phyloP scores from a whole-genome alignment of 1,284 basidiomycete species.

The Trichosporon asahii region DNA sequence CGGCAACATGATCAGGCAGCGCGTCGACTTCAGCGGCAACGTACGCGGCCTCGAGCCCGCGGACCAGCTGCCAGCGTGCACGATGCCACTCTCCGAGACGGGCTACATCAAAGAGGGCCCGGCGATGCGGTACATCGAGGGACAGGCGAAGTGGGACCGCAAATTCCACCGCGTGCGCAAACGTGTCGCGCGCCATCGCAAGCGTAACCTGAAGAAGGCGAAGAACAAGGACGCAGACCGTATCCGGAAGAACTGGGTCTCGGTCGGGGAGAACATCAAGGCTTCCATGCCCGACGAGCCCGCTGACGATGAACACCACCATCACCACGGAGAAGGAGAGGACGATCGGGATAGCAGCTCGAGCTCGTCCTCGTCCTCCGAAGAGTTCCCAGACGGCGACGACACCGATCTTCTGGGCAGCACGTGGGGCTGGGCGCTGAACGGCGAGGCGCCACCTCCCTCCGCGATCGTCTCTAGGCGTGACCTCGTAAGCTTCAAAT shows the following conservation, averaged over 20 bases:
- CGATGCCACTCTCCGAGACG: conserved; percentile 60
- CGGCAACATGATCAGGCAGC: conserved; percentile 73
- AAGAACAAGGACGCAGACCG: conserved; percentile 30
- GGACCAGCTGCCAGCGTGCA: conserved; percentile 63
- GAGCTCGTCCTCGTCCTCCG: neutral
- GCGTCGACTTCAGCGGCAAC: conserved; percentile 72
- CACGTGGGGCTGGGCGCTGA: conserved; percentile 48
- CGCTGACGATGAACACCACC: neutral
- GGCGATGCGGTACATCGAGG: conserved; percentile 49
- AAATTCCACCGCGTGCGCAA: conserved; percentile 39
- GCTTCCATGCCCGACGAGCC: neutral
- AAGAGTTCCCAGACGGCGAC: neutral
- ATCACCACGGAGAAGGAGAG: neutral
- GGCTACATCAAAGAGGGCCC: conserved; percentile 56
- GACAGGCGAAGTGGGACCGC: conserved; percentile 50
- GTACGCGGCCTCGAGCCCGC: conserved; percentile 74
- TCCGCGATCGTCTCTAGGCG: conserved; percentile 48
- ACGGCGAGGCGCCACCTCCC: conserved; percentile 51
- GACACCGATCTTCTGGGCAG: conserved; percentile 1
- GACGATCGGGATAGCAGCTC: conserved; percentile 14
- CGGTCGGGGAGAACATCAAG: neutral
- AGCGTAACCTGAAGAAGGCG: conserved; percentile 43
- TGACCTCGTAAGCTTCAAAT: conserved; percentile 43
- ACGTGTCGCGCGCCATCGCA: conserved; percentile 41
- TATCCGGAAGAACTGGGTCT: conserved; percentile 12